Evolutionary conservation across 495 filamentous ascomycete species (phyloP).

Genomic region (Tuber umbilicatum): DNA sequence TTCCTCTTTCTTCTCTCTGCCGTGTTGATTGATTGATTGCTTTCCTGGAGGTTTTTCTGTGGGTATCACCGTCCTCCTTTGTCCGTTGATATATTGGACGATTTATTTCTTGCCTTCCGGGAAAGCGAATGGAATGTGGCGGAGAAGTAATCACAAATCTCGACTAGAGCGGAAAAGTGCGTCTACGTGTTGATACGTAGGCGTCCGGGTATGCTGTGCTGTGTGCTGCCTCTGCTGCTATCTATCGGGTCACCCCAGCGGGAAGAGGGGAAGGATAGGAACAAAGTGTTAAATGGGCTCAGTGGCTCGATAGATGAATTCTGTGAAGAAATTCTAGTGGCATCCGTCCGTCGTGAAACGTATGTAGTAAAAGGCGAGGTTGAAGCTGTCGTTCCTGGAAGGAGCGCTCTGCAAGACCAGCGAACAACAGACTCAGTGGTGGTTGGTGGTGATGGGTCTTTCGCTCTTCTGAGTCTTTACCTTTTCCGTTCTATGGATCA

Average conservation of each 20-base stretch:
- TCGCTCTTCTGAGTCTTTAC: not conserved
- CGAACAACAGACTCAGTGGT: not conserved
- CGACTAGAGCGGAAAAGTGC: not conserved
- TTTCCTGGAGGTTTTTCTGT: not conserved
- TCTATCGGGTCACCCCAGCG: not conserved
- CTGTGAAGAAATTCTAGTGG: not conserved
- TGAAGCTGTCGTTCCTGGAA: not conserved
- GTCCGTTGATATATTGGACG: not conserved
- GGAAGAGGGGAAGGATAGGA: not conserved
- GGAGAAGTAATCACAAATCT: not conserved
- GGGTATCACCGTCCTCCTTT: not conserved
- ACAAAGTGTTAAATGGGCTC: not conserved
- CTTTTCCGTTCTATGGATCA: not conserved
- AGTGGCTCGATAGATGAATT: not conserved
- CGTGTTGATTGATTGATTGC: not conserved
- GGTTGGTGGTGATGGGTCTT: not conserved
- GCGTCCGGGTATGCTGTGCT: not conserved
- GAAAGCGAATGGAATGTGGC: not conserved
- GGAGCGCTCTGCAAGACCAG: not conserved
- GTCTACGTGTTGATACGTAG: slow-evolving; percentile 1
- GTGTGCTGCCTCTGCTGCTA: not conserved
- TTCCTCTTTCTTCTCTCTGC: not conserved
- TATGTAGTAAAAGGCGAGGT: not conserved
- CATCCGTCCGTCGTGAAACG: not conserved
- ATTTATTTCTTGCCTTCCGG: not conserved